Conservation (phyloP, 2,329 filamentous ascomycete genomes). For the Alternaria sp. region DNA sequence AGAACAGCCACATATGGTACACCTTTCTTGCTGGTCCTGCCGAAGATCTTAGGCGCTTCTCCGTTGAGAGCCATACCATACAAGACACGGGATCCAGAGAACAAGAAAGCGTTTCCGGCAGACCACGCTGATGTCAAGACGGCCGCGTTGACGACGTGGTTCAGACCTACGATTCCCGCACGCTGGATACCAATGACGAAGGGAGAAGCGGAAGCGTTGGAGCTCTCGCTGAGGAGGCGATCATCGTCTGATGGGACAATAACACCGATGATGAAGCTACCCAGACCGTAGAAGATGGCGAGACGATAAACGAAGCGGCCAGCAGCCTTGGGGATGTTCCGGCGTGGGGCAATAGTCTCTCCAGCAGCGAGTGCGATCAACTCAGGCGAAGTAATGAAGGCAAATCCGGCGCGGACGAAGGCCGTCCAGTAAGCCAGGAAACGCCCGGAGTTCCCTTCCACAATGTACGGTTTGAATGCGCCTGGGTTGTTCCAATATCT, state of each 20-base stretch:
- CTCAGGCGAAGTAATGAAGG: constrained; percentile 49
- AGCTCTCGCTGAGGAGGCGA: constrained; percentile 48
- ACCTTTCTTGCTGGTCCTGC: constrained; percentile 53
- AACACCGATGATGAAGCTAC: constrained; percentile 65
- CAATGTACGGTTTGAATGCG: constrained; percentile 55
- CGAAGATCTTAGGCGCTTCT: constrained; percentile 60
- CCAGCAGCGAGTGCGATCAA: constrained; percentile 44
- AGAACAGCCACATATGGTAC: constrained; percentile 51
- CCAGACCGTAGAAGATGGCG: constrained; percentile 60
- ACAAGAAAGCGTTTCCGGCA: constrained; percentile 71
- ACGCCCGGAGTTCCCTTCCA: constrained; percentile 62
- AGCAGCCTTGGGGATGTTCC: constrained; percentile 60
- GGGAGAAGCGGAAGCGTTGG: constrained; percentile 44
- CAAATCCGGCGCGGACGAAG: constrained; percentile 59
- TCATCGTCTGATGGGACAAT: constrained; percentile 63
- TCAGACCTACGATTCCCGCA: constrained; percentile 71
- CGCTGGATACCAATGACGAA: constrained; percentile 71
- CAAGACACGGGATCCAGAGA: constrained; percentile 58
- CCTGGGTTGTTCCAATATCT: constrained; percentile 72
- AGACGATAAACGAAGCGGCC: constrained; percentile 61
- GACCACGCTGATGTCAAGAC: constrained; percentile 77
- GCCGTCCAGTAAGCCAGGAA: constrained; percentile 67
- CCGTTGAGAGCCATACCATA: constrained; percentile 57
- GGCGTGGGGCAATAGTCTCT: constrained; percentile 43
- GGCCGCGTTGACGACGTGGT: constrained; percentile 76